Evolutionary conservation across 202 grass and related monocot species (phyloP), one percentile per base, ranked within the genome.

Genomic region (Bolboschoenoplectus hybrid): DNA sequence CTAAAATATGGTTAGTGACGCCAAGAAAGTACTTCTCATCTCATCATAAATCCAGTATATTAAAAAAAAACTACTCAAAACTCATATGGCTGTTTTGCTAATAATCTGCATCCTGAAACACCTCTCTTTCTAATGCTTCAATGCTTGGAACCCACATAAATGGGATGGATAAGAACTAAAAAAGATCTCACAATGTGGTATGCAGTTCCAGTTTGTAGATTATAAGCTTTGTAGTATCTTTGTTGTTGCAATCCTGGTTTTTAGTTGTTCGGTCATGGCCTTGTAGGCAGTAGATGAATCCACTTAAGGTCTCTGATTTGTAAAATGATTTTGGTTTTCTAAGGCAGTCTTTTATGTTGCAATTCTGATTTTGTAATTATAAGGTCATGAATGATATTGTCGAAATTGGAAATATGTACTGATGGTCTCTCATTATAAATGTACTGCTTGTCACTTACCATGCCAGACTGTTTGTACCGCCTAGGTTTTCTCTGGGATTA

Each of bases 261-360:
- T 40, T 34, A 17, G 34, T 67, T 47, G 58, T 80, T 45, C 14
- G 17, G 6, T 71, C 39, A 81, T 55, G 78, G 75, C 69, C 69
- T 86, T 51, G 38, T 38, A 51, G 74, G 32, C 13, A 39, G 34
- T 57, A 17, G 51, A 58, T 40, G 57, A 79, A 57, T n/a, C 35
- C 66, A 78, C 51, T 63, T 32, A 74, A 43, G 14, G 9, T 41
- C 55, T 74, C 39, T 64, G 63, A 63, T 50, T 85, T 85, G 68
- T 6, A 43, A 14, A 49, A 52, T 82, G 77, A 74, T 26, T 55
- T 69, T 26, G 38, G 53, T 74, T 85, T 10, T 63, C 19, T 60
- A n/a, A 74, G 9, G 35, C 43, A 81, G 46, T 82, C 11, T 67
- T 47, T 39, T 35, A 19, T 74, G 63, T 87, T 74, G 52, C 5